phyloP scores from a whole-genome alignment of 2,329 filamentous ascomycete species.

The Scytalidium sp. region DNA sequence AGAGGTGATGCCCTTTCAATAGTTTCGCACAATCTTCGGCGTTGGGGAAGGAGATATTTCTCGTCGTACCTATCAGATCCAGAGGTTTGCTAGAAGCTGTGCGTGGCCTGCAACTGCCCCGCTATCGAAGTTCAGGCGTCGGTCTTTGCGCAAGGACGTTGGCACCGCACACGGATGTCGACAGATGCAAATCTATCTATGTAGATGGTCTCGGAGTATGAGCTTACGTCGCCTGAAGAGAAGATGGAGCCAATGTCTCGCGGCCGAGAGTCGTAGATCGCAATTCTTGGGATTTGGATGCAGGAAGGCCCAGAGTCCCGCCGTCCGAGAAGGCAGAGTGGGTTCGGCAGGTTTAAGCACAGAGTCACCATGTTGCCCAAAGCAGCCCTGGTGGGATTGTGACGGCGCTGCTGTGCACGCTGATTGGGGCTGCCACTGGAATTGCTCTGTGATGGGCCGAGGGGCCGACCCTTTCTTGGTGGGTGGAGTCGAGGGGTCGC shows the following conservation, averaged over 20 bases:
- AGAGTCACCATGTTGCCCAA: conserved; percentile 14
- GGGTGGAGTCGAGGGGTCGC: background rate
- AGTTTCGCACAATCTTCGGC: background rate
- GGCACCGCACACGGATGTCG: background rate
- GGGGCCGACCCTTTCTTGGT: conserved; percentile 6
- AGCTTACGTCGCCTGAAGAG: no score
- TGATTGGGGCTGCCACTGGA: conserved; percentile 2
- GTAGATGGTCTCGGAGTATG: background rate
- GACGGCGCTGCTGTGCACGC: background rate
- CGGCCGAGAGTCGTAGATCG: background rate
- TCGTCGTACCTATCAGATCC: background rate
- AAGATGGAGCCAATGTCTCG: background rate
- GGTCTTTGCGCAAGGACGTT: background rate
- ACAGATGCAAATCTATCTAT: background rate
- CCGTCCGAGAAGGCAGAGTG: background rate
- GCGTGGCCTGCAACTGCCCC: background rate
- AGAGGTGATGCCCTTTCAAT: background rate
- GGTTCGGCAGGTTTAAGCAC: background rate
- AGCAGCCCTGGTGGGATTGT: conserved; percentile 3
- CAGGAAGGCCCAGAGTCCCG: background rate
- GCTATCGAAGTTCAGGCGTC: background rate
- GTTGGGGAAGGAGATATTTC: background rate
- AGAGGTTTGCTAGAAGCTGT: background rate
- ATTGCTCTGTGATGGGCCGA: conserved; percentile 5
- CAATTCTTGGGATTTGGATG: background rate